Percentiles rank a stretch among this genome's conserved stretches.
phyloP scores from a whole-genome alignment of 192 early-diverging fungal genomes.

The Backusella psychrophila region DNA sequence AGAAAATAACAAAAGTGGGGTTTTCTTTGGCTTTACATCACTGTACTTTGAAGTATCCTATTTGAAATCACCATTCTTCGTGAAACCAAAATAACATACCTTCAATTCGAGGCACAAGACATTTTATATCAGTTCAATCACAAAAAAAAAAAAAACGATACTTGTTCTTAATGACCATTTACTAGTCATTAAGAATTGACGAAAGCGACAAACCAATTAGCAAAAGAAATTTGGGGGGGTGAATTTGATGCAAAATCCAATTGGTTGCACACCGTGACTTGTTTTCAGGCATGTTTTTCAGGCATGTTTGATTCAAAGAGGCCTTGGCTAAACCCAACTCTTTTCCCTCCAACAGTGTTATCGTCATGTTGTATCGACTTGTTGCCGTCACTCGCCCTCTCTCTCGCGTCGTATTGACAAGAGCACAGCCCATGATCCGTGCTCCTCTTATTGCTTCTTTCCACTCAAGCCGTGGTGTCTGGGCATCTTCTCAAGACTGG shows the following conservation, averaged over 20 bases:
- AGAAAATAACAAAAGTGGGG: too few species aligned
- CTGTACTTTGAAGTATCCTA: too few species aligned
- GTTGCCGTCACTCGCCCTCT: background rate
- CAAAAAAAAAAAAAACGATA: too few species aligned
- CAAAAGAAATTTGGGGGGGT: too few species aligned
- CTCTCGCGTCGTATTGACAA: background rate
- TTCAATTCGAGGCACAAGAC: background rate
- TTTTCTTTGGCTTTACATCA: too few species aligned
- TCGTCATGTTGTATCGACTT: background rate
- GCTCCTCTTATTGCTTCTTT: background rate
- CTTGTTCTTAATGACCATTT: too few species aligned
- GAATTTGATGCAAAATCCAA: background rate
- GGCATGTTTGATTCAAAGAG: background rate
- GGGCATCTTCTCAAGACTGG: slow-evolving; percentile 3
- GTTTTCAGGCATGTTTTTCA: background rate
- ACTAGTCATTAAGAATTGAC: too few species aligned
- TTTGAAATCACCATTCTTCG: too few species aligned
- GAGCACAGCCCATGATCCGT: background rate
- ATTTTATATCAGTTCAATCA: too few species aligned
- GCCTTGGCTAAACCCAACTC: background rate
- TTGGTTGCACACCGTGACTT: background rate
- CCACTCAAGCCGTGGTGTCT: background rate
- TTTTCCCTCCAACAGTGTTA: background rate
- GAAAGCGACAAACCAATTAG: too few species aligned
- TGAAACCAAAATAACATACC: too few species aligned